Base-by-base conservation (phyloP, 768 basidiomycete genomes). In the Nevesoporus exiguus region DNA sequence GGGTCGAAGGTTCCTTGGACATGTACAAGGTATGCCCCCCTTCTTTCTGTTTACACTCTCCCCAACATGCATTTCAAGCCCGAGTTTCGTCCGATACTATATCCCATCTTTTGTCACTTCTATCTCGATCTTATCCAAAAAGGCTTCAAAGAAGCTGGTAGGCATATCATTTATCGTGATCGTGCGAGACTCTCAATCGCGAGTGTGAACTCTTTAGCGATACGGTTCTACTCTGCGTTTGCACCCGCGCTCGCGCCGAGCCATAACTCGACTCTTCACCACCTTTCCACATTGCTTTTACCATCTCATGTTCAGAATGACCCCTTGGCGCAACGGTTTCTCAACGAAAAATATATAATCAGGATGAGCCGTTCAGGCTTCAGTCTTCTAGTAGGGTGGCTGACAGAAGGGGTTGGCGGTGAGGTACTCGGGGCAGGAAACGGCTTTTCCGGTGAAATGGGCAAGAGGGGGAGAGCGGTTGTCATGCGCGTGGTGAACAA, bases 31-130 rank as follows among this genome's bases (percentile, higher is more conserved):
- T 90, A 74, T 61, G 82, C 73, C 8, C 36, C 21, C 25, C 50
- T 33, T 22, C 40, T 30, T 30, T 42, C 37, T 19, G 29, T 15
- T 29, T 31, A 29, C 15, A 27, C 24, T 50, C 40, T n/a, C 36
- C 49, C 47, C 66, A n/a, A 68, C 31, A 49, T 36, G 19, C 67
- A 29, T 49, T 7, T 19, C 8, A 50, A 98, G 90, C 92, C 93
- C 51, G 95, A 99, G 71, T 89, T 99, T 62, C 80, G 90, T 42
- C 94, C 92, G 42, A 88, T 99, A 33, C 73, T 97, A 15, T 97
- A 94, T 66, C 97, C 97, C 3, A 90, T 99, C 57, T 98, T 98
- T 67, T 93, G 90, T 47, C 93, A 99, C 71, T 98, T 98, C 67
- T 98, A 96, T 70, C 78, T 99, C 29, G 96, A 98, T 69, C 80